Evolutionary conservation across 805 yeast genomes (phyloP), one percentile per base, ranked within the genome.

Genomic region (Ogataea degrootiae): DNA sequence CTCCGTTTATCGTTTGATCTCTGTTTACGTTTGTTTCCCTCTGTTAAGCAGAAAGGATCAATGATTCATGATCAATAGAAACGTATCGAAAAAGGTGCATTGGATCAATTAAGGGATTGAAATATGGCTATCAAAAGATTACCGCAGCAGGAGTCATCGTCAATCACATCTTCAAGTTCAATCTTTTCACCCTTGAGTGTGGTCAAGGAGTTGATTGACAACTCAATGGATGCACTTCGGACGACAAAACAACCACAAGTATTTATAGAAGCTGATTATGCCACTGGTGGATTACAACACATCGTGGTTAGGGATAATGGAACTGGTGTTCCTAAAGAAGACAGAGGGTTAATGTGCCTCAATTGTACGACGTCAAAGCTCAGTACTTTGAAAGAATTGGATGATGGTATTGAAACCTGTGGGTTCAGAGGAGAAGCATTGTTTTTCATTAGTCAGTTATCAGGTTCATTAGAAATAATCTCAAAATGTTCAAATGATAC

Each of bases 351-450:
- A 7, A 59, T 73, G 63, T 72, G 77, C 45, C 45, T 62, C 34
- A 67, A 67, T 42, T 62, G 64, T 42, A 60, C 72, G 11, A 77
- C 82, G 1, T 74, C 80, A 0, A 77, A 75, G 49, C 54, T 75
- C 3, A 35, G 50, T 0, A 44, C 50, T 0, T 34, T 59, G 8
- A 58, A 57, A 0, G 74, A 73, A 34, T 45, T 76, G 8, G 47
- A 55, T 4, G 39, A 37, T 15, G 60, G 60, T 2, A 44, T 69
- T 5, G 23, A 47, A 1, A 64, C 77, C 0, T 62, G 72, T 44
- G 82, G 83, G 0, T 77, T 73, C 50, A 62, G 79, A 57, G 83
- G 82, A 7, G 76, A 75, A 49, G 79, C 80, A 0, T 56, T 79
- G 7, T 66, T 65, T 53, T 62, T 66, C 38, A 55, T 78, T 21